Evolutionary conservation across 1,139 yeast species (phyloP).

Genomic region (Sugiyamaella novakii): DNA sequence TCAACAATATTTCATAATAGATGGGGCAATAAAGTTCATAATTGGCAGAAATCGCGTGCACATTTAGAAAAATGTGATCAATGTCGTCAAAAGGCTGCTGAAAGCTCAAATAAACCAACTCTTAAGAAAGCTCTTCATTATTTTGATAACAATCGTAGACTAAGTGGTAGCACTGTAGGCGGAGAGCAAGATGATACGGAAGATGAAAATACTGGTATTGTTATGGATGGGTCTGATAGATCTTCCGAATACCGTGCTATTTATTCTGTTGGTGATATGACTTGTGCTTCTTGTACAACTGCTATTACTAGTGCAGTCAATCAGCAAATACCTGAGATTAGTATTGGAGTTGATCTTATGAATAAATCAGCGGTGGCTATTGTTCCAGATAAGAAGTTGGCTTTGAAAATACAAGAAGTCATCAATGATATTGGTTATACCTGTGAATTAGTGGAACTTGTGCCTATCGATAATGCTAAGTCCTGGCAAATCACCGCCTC

Average conservation of each 20-base stretch:
- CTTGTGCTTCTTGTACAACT: conserved; percentile 61
- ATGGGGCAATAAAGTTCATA: conserved; percentile 4
- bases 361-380: conserved; percentile 39
- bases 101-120: conserved; percentile 2
- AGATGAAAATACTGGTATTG: conserved; percentile 20
- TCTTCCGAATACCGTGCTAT: conserved; percentile 51
- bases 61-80: conserved; percentile 28
- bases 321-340: conserved; percentile 42
- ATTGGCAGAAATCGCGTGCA: conserved; percentile 19
- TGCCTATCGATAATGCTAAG: conserved; percentile 51
- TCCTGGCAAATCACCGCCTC: conserved; percentile 56
- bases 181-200: conserved; percentile 10
- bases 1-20: conserved; percentile 1
- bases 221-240: conserved; percentile 12
- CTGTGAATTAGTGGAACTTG: conserved; percentile 58
- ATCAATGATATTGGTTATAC: conserved; percentile 61
- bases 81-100: conserved; percentile 24
- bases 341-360: conserved; percentile 43
- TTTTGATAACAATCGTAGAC: conserved; percentile 8
- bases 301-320: conserved; percentile 52
- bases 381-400: conserved; percentile 50
- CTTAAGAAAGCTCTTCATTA: conserved; percentile 21
- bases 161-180: conserved; percentile 7
- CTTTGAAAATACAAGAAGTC: conserved; percentile 51
- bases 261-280: conserved; percentile 63